Conservation (phyloP, 805 yeast genomes). For the Yamadazyma ubonensis region DNA sequence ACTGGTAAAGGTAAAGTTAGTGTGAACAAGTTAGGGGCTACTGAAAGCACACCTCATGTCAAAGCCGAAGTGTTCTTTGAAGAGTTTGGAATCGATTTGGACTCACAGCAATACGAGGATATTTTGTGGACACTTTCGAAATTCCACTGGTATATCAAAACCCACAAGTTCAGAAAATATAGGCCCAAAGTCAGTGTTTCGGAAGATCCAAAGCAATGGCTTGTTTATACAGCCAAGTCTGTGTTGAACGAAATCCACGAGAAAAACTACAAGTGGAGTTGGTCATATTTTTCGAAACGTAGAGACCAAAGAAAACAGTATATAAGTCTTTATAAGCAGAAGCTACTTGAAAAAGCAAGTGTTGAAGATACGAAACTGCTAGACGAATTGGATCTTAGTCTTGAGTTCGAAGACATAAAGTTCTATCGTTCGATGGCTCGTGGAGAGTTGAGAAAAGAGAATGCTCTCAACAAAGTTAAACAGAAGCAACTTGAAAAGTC, state of each 20-base stretch:
- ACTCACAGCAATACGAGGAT: slow-evolving; percentile 81
- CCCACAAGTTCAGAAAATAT: slow-evolving; percentile 67
- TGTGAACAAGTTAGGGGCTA: slow-evolving; percentile 74
- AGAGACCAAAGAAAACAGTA: slow-evolving; percentile 72
- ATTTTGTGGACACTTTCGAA: slow-evolving; percentile 77
- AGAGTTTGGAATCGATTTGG: slow-evolving; percentile 83
- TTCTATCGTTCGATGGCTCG: slow-evolving; percentile 82
- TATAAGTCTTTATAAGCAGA: slow-evolving; percentile 62
- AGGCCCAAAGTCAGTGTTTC: slow-evolving; percentile 57
- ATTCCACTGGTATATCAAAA: slow-evolving; percentile 72
- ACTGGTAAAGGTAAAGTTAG: slow-evolving; percentile 83
- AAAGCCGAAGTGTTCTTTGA: slow-evolving; percentile 76
- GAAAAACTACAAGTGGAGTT: slow-evolving; percentile 76
- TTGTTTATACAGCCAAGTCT: slow-evolving; percentile 73
- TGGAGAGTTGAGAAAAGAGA: slow-evolving; percentile 60
- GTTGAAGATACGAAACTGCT: slow-evolving; percentile 39
- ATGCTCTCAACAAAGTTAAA: slow-evolving; percentile 19
- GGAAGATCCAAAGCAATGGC: slow-evolving; percentile 80
- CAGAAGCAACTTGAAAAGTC: slow-evolving; percentile 15
- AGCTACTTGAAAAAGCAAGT: slow-evolving; percentile 37
- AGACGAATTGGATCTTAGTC: slow-evolving; percentile 52
- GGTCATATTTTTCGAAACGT: slow-evolving; percentile 75
- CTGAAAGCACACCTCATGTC: slow-evolving; percentile 66
- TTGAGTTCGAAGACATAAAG: slow-evolving; percentile 76
- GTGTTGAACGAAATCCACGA: slow-evolving; percentile 81